A percentile compares a stretch with the other conserved stretches of the same genome.
Evolutionary conservation across 2,329 filamentous ascomycete genomes (phyloP).

Genomic region (Xylaria sp.): DNA sequence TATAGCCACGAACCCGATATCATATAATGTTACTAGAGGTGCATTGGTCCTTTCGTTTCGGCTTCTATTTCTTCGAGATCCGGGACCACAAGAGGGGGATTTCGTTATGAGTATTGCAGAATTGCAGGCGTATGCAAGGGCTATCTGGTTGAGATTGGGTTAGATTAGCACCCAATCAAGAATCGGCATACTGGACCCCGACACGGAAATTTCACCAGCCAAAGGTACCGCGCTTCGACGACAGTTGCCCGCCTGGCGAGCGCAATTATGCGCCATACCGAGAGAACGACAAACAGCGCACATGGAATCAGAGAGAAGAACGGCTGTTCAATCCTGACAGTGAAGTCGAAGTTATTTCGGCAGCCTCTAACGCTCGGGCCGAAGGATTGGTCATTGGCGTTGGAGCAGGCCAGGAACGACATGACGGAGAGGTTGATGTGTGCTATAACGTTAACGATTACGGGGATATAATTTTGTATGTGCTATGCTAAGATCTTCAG

Average conservation of each 20-base stretch:
- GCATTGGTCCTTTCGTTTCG: too few species aligned
- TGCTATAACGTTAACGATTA: neutral
- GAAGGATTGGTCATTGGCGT: slow-evolving; percentile 37
- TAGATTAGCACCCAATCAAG: neutral
- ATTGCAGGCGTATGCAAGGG: too few species aligned
- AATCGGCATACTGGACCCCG: slow-evolving; percentile 32
- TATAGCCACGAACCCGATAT: too few species aligned
- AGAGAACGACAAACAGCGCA: slow-evolving; percentile 46
- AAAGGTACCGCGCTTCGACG: slow-evolving; percentile 44
- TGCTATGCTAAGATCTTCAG: too few species aligned
- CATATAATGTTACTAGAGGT: too few species aligned
- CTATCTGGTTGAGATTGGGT: too few species aligned
- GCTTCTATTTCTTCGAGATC: too few species aligned
- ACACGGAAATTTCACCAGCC: slow-evolving; percentile 43
- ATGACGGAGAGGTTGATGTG: neutral
- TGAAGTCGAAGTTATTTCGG: slow-evolving; percentile 57
- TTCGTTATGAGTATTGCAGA: too few species aligned
- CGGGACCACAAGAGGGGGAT: too few species aligned
- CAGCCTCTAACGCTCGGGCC: slow-evolving; percentile 54
- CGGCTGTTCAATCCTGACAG: slow-evolving; percentile 54
- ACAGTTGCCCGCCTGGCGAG: slow-evolving; percentile 43
- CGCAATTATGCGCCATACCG: slow-evolving; percentile 42
- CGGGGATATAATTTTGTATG: too few species aligned
- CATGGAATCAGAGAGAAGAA: slow-evolving; percentile 53
- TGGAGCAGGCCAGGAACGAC: slow-evolving; percentile 26